Base-by-base conservation (phyloP, 1,139 yeast species). In the Yamadazyma dushanensis region DNA sequence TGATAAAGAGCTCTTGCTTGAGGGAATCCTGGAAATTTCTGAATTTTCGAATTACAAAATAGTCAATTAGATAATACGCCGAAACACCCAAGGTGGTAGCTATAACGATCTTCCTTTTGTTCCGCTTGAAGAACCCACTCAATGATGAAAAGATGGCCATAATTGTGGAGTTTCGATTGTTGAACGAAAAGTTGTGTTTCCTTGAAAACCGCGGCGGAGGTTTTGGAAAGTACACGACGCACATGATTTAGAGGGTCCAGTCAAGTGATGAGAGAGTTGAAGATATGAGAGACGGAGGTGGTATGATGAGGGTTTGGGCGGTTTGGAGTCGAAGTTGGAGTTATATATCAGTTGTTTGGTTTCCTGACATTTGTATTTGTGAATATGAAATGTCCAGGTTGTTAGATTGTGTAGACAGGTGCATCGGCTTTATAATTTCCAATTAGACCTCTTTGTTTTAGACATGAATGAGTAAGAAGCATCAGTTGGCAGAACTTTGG, bases 1-100 rank as follows among this genome's bases (percentile, higher is more conserved):
- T 79, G 35, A 89, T 83, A 41, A 83, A 78, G 39, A 83, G 76
- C 60, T 88, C 95, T 49, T 85, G 86, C 40, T 77, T 73, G 40
- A 88, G 62, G 32, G 82, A 70, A 46, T 81, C 77, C 54, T 83
- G 90, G 48, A 83, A 74, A 54, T 82, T 81, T 36, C 73, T 63
- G 45, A 87, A 66, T 57, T 80, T 80, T 47, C 70, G 66, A 46
- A 79, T 68, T 23, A 85, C 70, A 52, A 78, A 82, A 38, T 76
- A 76, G 36, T 80, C 63, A 15, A 80, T 63, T 37, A 83, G 65
- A 49, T 80, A 80, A 33, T 83, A 73, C 2, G 75, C 59, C 3
- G 89, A 78, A 10, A 78, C 61, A n/a, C 72, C 50, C 3, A 80
- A 58, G 7, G 88, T 79, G 1, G 84, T 62, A 0, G 86, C 69